These are phyloP conservation scores for Aspergillus flavus DNA, from an alignment of 2,329 filamentous ascomycete genomes.

Conservation along the genomic window DNA sequence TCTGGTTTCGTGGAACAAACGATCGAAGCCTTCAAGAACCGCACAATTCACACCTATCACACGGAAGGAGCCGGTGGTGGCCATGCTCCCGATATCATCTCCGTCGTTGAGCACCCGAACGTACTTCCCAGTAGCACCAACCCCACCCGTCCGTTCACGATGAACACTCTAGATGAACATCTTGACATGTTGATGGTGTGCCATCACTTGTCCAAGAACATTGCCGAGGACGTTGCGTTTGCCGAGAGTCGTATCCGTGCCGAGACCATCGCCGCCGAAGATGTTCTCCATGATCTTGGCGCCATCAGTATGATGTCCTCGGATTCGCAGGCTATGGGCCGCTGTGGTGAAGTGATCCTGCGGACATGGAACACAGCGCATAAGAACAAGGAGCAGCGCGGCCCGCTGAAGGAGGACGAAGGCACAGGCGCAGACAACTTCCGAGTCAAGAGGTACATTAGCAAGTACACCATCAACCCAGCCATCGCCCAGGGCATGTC, in stretches of 20 bases:
- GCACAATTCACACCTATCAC: slow-evolving; percentile 95
- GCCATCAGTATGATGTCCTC: slow-evolving; percentile 98
- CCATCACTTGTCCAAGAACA: slow-evolving; percentile 89
- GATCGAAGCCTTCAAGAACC: slow-evolving; percentile 78
- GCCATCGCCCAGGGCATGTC: slow-evolving; percentile 88
- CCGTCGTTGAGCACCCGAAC: slow-evolving; percentile 83
- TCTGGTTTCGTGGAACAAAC: slow-evolving; percentile 96
- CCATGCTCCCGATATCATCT: slow-evolving; percentile 94
- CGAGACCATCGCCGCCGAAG: slow-evolving; percentile 95
- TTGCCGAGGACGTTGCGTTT: slow-evolving; percentile 93
- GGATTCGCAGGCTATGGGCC: slow-evolving; percentile 95
- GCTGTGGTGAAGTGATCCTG: slow-evolving; percentile 89
- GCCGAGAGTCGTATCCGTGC: slow-evolving; percentile 92
- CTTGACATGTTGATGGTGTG: slow-evolving; percentile 99
- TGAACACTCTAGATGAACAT: slow-evolving; percentile 93
- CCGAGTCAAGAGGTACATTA: slow-evolving; percentile 87
- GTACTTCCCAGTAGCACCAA: slow-evolving; percentile 91
- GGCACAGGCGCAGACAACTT: slow-evolving; percentile 84
- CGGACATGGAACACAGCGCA: slow-evolving; percentile 97
- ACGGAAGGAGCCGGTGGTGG: slow-evolving; percentile 94
- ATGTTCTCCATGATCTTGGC: slow-evolving; percentile 90
- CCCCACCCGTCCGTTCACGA: slow-evolving; percentile 85
- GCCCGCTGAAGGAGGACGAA: slow-evolving; percentile 73
- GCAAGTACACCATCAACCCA: slow-evolving; percentile 96
- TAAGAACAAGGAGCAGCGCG: slow-evolving; percentile 91